phyloP scores from a whole-genome alignment of 176 grass and related monocot species.

The Chrysopogon serrulatus region DNA sequence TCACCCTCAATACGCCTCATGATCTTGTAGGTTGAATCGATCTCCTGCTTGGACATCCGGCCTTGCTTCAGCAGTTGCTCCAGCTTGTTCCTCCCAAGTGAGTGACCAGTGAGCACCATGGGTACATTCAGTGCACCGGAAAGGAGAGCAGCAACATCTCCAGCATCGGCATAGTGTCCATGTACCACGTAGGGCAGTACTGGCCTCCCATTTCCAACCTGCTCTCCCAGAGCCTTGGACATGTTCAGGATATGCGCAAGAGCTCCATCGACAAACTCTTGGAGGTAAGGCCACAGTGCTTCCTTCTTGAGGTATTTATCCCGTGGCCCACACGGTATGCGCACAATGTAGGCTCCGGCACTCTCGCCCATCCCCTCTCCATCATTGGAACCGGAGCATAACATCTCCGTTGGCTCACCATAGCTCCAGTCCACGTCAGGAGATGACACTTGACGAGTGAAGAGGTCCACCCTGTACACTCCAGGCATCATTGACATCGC shows the following conservation, averaged over 20 bases:
- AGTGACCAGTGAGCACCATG: slow-evolving; percentile 98
- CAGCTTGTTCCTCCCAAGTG: slow-evolving; percentile 91
- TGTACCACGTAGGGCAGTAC: slow-evolving; percentile 95
- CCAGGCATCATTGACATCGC: slow-evolving; percentile 94
- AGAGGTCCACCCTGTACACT: slow-evolving; percentile 87
- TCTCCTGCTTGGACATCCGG: slow-evolving; percentile 73
- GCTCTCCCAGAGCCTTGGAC: slow-evolving; percentile 81
- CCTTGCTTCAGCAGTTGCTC: slow-evolving; percentile 94
- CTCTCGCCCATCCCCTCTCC: slow-evolving; percentile 74
- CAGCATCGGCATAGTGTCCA: slow-evolving; percentile 96
- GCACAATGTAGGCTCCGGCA: slow-evolving; percentile 79
- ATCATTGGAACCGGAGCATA: slow-evolving; percentile 57
- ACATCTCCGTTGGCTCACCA: slow-evolving; percentile 90
- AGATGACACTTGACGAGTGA: slow-evolving; percentile 91
- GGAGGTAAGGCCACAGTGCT: slow-evolving; percentile 82
- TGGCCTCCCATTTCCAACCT: slow-evolving; percentile 64
- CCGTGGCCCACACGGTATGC: slow-evolving; percentile 74
- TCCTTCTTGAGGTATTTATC: slow-evolving; percentile 82
- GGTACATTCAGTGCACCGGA: slow-evolving; percentile 86
- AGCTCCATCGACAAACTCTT: slow-evolving; percentile 87
- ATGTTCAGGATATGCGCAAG: slow-evolving; percentile 92
- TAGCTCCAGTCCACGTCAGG: slow-evolving; percentile 98
- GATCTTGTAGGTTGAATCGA: slow-evolving; percentile 91
- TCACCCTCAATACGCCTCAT: slow-evolving; percentile 95
- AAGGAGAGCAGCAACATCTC: slow-evolving; percentile 83